phyloP scores from a whole-genome alignment of 352 stramenopile genomes.

The Blastocystis sp. region DNA sequence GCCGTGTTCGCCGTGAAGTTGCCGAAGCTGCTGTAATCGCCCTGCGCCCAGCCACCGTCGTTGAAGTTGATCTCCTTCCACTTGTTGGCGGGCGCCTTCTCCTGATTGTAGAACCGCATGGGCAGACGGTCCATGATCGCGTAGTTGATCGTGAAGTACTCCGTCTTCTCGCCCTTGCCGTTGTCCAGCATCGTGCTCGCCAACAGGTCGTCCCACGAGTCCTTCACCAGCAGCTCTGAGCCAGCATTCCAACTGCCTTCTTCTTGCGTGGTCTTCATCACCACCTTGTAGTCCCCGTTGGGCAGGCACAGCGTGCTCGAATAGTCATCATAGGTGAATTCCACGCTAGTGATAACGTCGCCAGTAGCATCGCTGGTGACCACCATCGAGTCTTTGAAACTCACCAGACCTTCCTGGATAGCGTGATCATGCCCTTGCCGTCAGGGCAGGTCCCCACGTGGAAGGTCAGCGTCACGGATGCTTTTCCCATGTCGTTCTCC shows the following conservation, averaged over 20 bases:
- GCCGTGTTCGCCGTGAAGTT: slow-evolving; percentile 1
- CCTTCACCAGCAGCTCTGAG: background rate
- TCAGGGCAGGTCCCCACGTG: slow-evolving; percentile 25
- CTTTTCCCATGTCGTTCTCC: background rate
- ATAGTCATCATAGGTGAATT: background rate
- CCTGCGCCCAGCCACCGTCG: background rate
- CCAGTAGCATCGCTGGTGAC: background rate
- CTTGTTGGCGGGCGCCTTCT: background rate
- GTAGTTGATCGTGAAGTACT: slow-evolving; percentile 17
- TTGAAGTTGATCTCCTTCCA: slow-evolving; percentile 14
- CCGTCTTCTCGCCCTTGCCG: background rate
- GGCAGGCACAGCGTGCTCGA: background rate
- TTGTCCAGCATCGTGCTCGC: too few relatives aligned
- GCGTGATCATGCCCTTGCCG: background rate
- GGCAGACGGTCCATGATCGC: background rate
- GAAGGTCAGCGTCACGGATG: background rate
- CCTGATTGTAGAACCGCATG: background rate
- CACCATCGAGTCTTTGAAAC: background rate
- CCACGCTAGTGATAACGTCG: background rate
- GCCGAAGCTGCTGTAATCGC: background rate
- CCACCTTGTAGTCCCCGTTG: background rate
- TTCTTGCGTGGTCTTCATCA: background rate
- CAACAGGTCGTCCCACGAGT: too few relatives aligned
- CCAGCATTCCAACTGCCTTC: background rate
- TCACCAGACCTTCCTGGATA: background rate